Evolutionary conservation across 371 early-diverging fungal species (phyloP).

Genomic region (Mucor sp.): DNA sequence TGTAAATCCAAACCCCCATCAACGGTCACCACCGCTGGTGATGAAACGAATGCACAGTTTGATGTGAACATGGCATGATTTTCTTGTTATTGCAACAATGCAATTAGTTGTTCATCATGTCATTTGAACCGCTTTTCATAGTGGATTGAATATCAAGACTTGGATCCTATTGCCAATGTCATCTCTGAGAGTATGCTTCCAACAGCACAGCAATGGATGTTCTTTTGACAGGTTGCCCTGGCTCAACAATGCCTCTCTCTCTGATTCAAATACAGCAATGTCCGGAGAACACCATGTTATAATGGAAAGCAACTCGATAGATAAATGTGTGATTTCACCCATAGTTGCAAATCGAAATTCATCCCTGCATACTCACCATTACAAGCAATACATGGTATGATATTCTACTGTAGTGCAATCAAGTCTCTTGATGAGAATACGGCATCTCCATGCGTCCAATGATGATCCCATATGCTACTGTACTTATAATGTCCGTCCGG

Average conservation of each 20-base stretch:
- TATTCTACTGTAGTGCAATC: no score
- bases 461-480: no score
- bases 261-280: background rate
- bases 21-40: constrained; percentile 1
- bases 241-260: background rate
- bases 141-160: no score
- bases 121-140: no score
- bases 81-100: background rate
- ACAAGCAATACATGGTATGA: no score
- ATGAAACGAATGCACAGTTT: background rate
- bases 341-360: no score
- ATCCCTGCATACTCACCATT: no score
- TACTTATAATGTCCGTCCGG: background rate
- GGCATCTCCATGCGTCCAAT: no score
- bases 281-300: background rate
- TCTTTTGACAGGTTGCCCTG: constrained; percentile 1
- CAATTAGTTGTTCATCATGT: no score
- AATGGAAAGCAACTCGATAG: background rate
- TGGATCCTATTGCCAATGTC: background rate
- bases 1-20: background rate
- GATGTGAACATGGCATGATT: background rate
- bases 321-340: no score
- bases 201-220: background rate
- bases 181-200: background rate
- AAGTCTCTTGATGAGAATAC: no score